Evolutionary conservation across 1,139 yeast species (phyloP).

Genomic region (Lodderomyces theae): DNA sequence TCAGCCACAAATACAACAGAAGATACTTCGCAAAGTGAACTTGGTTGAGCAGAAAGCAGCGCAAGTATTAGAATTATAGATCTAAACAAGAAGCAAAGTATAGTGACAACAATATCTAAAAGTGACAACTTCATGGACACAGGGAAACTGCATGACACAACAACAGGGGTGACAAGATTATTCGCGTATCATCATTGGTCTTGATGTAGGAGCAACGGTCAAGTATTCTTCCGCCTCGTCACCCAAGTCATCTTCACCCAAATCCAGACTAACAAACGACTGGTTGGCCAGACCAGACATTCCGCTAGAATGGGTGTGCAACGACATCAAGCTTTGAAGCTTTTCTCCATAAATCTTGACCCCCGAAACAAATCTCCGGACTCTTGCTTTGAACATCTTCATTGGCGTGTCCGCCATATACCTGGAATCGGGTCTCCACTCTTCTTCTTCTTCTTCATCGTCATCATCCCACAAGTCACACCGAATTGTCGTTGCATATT

Average conservation of each 20-base stretch:
- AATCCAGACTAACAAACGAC: background rate
- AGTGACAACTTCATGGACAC: too few relatives aligned
- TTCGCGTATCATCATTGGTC: background rate
- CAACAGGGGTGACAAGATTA: too few relatives aligned
- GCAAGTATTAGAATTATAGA: too few relatives aligned
- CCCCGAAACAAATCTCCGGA: background rate
- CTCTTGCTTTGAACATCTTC: background rate
- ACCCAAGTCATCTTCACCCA: background rate
- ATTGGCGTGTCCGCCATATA: background rate
- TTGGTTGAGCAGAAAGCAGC: too few relatives aligned
- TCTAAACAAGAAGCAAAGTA: too few relatives aligned
- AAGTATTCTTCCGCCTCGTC: background rate
- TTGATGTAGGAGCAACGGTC: background rate
- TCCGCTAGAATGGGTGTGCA: background rate
- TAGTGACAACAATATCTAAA: too few relatives aligned
- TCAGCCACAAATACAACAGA: too few relatives aligned
- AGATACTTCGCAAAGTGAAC: too few relatives aligned
- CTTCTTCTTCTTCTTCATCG: background rate
- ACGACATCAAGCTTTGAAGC: background rate
- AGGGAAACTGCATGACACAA: too few relatives aligned
- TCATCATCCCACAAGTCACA: background rate
- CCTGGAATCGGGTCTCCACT: background rate
- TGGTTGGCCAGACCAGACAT: constrained; percentile 1
- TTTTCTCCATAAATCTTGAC: background rate
- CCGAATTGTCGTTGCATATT: background rate